Percentiles rank a stretch among this genome's conserved stretches.
Conservation (phyloP, 73 alveolate species). For the Paramecium primaurelia region DNA sequence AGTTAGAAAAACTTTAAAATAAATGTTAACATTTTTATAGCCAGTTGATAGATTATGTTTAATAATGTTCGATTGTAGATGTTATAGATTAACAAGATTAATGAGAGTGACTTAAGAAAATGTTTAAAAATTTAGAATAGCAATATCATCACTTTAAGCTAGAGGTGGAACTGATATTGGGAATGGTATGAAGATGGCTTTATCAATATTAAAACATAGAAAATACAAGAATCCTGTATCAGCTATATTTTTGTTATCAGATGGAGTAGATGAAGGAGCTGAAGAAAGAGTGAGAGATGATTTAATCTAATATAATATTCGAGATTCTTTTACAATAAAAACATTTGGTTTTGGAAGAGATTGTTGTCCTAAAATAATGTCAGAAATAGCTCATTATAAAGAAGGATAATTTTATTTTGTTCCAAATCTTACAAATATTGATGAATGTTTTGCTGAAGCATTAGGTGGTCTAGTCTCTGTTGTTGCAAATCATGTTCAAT, state of each 20-base stretch:
- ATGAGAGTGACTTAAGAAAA: slow-evolving; percentile 21
- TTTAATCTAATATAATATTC: neutral
- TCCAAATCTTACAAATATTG: neutral
- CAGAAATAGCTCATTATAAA: slow-evolving; percentile 31
- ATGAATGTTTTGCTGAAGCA: slow-evolving; percentile 48
- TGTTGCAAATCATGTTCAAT: slow-evolving; percentile 27
- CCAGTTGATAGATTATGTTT: slow-evolving; percentile 35
- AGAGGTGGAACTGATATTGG: slow-evolving; percentile 51
- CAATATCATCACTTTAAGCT: neutral
- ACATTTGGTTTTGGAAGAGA: slow-evolving; percentile 58
- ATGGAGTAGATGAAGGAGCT: slow-evolving; percentile 51
- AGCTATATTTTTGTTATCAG: slow-evolving; percentile 53
- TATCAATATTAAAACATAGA: slow-evolving; percentile 25
- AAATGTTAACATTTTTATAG: neutral
- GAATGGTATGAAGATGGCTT: slow-evolving; percentile 51
- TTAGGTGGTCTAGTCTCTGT: slow-evolving; percentile 42
- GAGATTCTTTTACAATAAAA: slow-evolving; percentile 47
- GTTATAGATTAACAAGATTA: neutral
- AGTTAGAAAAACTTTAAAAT: neutral
- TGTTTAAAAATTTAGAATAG: neutral
- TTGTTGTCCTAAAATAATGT: slow-evolving; percentile 21
- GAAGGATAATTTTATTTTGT: slow-evolving; percentile 43
- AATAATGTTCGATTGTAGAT: slow-evolving; percentile 26
- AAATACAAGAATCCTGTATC: slow-evolving; percentile 32
- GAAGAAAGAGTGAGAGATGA: slow-evolving; percentile 13